Percentiles rank a stretch among this genome's conserved stretches.
Conservation (phyloP, 805 yeast genomes). For the Wickerhamomyces queroliae region DNA sequence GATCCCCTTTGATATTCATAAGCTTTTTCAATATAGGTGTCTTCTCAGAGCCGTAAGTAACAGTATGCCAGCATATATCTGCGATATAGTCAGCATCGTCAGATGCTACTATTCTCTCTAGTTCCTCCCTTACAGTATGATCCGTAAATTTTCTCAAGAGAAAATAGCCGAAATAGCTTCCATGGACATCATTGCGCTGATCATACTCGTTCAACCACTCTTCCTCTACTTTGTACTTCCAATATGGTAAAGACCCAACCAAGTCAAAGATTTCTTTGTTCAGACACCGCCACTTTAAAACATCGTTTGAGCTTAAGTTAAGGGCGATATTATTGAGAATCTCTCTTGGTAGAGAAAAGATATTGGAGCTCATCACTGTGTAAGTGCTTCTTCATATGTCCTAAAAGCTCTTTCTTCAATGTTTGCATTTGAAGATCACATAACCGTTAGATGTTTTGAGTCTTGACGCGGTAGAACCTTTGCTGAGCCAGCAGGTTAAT, state of each 20-base stretch:
- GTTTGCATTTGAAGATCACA: too few relatives aligned
- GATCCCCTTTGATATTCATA: background rate
- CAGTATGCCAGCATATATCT: background rate
- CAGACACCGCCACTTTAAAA: background rate
- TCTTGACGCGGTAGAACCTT: too few relatives aligned
- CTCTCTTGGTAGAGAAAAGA: background rate
- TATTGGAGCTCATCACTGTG: too few relatives aligned
- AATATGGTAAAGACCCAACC: background rate
- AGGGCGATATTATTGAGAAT: background rate
- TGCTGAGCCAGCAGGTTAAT: too few relatives aligned
- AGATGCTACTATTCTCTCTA: background rate
- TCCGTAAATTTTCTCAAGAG: background rate
- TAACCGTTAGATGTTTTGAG: too few relatives aligned
- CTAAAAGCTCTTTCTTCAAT: too few relatives aligned
- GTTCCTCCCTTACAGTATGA: background rate
- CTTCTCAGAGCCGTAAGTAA: background rate
- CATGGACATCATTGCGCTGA: background rate
- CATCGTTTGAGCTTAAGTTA: background rate
- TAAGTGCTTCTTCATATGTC: too few relatives aligned
- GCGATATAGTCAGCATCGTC: background rate
- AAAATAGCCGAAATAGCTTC: background rate
- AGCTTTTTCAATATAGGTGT: background rate
- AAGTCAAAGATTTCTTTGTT: too few relatives aligned
- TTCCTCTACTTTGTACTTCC: background rate
- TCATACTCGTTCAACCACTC: background rate